Percentiles rank a stretch among this genome's conserved stretches.
Conservation (phyloP, 208 protist species). For the Spironucleus salmonicida region DNA sequence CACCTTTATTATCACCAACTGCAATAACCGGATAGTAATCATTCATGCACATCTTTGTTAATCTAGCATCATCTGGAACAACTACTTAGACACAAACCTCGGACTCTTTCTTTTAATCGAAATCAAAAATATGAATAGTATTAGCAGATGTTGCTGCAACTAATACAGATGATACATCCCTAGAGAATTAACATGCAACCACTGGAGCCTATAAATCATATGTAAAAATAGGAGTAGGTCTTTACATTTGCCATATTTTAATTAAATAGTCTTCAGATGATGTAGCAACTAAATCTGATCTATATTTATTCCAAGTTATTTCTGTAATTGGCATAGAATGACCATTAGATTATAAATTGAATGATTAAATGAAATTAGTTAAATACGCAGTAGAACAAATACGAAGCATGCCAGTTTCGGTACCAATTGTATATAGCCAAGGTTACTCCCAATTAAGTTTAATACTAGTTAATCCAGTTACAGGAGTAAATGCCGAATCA, state of each 20-base stretch:
- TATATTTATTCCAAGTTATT: slow-evolving; percentile 16
- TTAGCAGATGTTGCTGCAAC: background rate
- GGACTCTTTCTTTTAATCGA: background rate
- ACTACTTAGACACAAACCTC: background rate
- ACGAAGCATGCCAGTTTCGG: background rate
- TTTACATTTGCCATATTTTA: slow-evolving; percentile 12
- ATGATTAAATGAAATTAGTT: background rate
- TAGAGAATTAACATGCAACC: background rate
- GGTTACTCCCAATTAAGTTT: background rate
- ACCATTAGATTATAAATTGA: background rate
- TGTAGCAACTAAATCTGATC: background rate
- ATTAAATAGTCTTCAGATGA: background rate
- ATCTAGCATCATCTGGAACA: background rate
- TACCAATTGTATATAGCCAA: slow-evolving; percentile 9
- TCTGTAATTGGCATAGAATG: background rate
- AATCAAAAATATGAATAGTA: slow-evolving; percentile 8
- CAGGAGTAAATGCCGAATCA: background rate
- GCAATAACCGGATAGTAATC: slow-evolving; percentile 2
- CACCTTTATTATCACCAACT: background rate
- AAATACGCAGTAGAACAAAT: slow-evolving; percentile 5
- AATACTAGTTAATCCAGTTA: background rate
- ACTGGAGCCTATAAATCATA: slow-evolving; percentile 8
- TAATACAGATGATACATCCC: background rate
- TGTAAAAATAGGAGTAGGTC: background rate
- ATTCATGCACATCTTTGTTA: background rate